Percentiles rank a stretch among this genome's conserved stretches.
Conservation (phyloP, 2,329 filamentous ascomycete species). For the Nothomitra cinnamomea region DNA sequence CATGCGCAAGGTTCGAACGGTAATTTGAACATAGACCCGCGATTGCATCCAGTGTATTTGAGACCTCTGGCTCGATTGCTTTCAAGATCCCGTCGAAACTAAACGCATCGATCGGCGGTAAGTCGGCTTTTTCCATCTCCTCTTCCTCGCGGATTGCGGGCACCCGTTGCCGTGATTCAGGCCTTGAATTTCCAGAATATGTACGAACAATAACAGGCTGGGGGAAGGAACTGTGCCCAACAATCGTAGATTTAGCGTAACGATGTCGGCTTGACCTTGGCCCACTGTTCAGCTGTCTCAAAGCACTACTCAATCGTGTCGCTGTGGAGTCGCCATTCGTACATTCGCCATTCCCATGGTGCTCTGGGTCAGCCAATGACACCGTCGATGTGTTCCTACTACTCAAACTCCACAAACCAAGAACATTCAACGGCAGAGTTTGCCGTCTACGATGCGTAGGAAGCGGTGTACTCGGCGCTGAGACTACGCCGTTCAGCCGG, state of each 20-base stretch:
- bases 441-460: background rate
- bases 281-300: conserved; percentile 3
- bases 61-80: conserved; percentile 4
- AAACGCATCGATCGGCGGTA: conserved; percentile 4
- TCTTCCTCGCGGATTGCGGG: conserved; percentile 2
- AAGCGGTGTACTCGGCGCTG: background rate
- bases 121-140: conserved; percentile 3
- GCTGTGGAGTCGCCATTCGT: background rate
- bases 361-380: background rate
- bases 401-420: conserved; percentile 1
- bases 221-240: background rate
- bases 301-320: background rate
- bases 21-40: conserved; percentile 4
- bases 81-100: conserved; percentile 5
- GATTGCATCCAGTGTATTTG: conserved; percentile 4
- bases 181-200: conserved; percentile 4
- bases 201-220: conserved; percentile 5
- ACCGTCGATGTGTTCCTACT: background rate
- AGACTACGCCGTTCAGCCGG: conserved; percentile 2
- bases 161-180: background rate
- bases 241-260: conserved; percentile 1
- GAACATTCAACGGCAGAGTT: background rate
- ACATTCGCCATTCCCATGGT: background rate
- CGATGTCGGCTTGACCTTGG: background rate
- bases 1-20: background rate